Evolutionary conservation across 129 eudicot genomes (phyloP).

Genomic region (Tanacetum coccineum): DNA sequence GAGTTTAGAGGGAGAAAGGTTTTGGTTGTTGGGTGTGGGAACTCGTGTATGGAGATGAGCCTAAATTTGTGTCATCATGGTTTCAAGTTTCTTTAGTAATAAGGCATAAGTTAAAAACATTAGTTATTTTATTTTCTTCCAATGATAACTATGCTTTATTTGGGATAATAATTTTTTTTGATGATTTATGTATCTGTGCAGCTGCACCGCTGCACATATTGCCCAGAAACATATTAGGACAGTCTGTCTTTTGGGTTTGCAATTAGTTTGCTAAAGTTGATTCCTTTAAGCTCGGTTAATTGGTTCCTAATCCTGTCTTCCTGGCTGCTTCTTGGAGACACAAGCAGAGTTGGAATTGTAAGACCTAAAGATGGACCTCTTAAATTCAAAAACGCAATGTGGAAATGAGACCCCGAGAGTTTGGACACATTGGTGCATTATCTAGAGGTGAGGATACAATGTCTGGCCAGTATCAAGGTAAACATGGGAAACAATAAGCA

Average conservation of each 20-base stretch:
- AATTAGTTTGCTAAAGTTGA: conserved; percentile 28
- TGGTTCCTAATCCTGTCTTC: conserved; percentile 15
- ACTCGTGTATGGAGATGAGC: conserved; percentile 32
- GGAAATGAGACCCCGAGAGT: conserved; percentile 45
- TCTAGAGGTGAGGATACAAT: conserved; percentile 39
- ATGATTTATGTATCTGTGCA: conserved; percentile 12
- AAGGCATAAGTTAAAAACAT: conserved; percentile 14
- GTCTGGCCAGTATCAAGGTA: conserved; percentile 41
- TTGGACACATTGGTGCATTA: conserved; percentile 33
- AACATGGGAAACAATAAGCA: background rate
- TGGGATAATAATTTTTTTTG: background rate
- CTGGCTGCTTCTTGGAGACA: conserved; percentile 28
- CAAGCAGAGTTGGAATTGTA: conserved; percentile 25
- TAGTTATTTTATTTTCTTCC: background rate
- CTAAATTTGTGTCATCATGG: conserved; percentile 29
- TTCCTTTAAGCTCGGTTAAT: conserved; percentile 33
- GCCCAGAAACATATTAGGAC: conserved; percentile 40
- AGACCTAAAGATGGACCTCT: conserved; percentile 44
- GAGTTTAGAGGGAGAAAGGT: conserved; percentile 19
- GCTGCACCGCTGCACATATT: conserved; percentile 37
- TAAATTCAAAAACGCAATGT: conserved; percentile 17
- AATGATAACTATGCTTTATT: background rate
- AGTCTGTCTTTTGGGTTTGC: conserved; percentile 29
- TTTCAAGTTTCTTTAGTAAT: conserved; percentile 30
- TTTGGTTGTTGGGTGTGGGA: conserved; percentile 23